Base-by-base conservation (phyloP, 208 protist species). In the Acanthamoeba royreba region DNA sequence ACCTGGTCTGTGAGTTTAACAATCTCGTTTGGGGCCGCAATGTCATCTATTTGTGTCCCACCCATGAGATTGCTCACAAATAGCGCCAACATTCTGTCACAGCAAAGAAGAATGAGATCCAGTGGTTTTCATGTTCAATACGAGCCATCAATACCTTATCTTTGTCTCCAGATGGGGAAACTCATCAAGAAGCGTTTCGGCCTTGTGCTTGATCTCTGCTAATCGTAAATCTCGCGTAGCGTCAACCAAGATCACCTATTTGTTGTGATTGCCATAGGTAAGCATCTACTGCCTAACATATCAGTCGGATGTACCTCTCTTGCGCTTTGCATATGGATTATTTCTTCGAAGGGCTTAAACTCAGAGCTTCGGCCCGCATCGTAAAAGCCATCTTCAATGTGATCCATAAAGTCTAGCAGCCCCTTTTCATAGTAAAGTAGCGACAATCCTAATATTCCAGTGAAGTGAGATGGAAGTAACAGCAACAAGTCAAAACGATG, bases 31-130 rank as follows among this genome's bases (percentile, higher is more conserved):
- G 74, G 43, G 4, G 38, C 45, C 13, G 74, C 74, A 9, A 85
- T 85, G 15, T 85, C 74, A 43, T 85, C 74, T 25, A 85, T 85
- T 38, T 85, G 74, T 28, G 45, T 85, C 4, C 74, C 74, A 43
- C 74, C 74, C 74, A 85, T 85, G 25, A 85, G 74, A 38, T 85
- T 85, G 45, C 74, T 85, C 45, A 85, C 74, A 49, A 85, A 85
- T 43, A 85, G 45, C 1, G 74, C 74, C 45, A 85, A 38, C 74
- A 85, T 85, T 25, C 74, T 85, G 74, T 2, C 22, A 17, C 4
- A 25, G 52, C 1, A 25, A 28, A 25, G 2, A 13, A 2, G 0
- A 42, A 13, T 43, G 66, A 77, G 38, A 77, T 25, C 7, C 1
- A 77, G 66, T 33, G n/a, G 66, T 33, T 40, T 17, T 0, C 17